Evolutionary conservation across 2,329 filamentous ascomycete genomes (phyloP).

Genomic region (Neonectria faginata): DNA sequence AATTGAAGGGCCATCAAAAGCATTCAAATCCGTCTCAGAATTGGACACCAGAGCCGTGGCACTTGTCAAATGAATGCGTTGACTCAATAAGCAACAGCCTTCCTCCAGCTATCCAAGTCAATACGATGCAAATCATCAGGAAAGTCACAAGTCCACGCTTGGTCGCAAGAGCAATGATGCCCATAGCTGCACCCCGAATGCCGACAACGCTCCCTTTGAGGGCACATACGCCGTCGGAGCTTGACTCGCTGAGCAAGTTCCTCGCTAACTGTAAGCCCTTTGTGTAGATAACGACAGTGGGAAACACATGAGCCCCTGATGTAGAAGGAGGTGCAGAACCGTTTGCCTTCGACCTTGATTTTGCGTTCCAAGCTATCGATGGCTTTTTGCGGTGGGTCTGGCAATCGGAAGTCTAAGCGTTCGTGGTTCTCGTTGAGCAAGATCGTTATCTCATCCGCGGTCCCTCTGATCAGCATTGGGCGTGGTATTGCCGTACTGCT

Average conservation of each 20-base stretch:
- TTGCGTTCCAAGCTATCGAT: not conserved
- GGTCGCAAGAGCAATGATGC: constrained; percentile 1
- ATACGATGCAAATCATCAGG: not conserved
- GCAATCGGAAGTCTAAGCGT: not conserved
- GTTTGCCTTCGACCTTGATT: not conserved
- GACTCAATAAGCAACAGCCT: not conserved
- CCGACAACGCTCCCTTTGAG: not conserved
- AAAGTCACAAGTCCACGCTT: not conserved
- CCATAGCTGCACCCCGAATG: not conserved
- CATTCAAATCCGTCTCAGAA: too few species aligned
- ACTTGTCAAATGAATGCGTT: not conserved
- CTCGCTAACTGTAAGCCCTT: not conserved
- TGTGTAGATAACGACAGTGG: not conserved
- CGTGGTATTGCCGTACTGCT: not conserved
- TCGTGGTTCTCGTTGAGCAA: not conserved
- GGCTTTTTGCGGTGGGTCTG: not conserved
- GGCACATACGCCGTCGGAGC: not conserved
- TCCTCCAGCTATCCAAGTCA: not conserved
- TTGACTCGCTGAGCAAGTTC: not conserved
- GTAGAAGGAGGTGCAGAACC: not conserved
- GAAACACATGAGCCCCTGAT: not conserved
- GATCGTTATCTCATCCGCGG: not conserved
- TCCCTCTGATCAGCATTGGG: not conserved
- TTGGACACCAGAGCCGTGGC: not conserved
- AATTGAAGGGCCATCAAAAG: too few species aligned